Percentiles rank a stretch among this genome's conserved stretches.
Conservation (phyloP, 352 stramenopile genomes). For the Globisporangium nagaii region DNA sequence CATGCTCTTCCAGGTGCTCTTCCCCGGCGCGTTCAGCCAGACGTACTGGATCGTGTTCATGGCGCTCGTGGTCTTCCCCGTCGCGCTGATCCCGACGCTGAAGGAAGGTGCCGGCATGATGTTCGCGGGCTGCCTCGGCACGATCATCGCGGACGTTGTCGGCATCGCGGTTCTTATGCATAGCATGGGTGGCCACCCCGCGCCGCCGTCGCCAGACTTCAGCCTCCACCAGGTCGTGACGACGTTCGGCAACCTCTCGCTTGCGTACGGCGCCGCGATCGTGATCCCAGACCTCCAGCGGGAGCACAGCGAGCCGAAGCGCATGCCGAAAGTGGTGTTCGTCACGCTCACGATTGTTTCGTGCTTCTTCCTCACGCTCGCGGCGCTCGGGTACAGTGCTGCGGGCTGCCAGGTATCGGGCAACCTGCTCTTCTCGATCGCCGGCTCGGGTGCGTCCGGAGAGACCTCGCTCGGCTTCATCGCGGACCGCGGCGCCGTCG, state of each 20-base stretch:
- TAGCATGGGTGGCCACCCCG: constrained; percentile 28
- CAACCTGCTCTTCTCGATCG: constrained; percentile 51
- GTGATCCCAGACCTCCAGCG: constrained; percentile 42
- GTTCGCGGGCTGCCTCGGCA: constrained; percentile 33
- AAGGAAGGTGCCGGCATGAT: constrained; percentile 33
- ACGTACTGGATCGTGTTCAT: constrained; percentile 45
- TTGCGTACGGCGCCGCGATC: constrained; percentile 49
- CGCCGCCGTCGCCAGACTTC: constrained; percentile 23
- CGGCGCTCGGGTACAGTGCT: constrained; percentile 22
- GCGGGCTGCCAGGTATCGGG: constrained; percentile 39
- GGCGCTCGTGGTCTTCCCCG: constrained; percentile 24
- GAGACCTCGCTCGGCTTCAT: constrained; percentile 30
- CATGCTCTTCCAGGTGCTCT: constrained; percentile 39
- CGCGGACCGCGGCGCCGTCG: constrained; percentile 23
- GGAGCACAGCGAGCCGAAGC: constrained; percentile 35
- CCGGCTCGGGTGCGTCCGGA: constrained; percentile 11
- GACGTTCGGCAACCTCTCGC: constrained; percentile 41
- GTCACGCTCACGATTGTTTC: constrained; percentile 35
- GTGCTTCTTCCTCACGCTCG: constrained; percentile 33
- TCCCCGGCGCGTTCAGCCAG: constrained; percentile 40
- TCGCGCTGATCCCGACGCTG: constrained; percentile 35
- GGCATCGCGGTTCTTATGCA: constrained; percentile 26
- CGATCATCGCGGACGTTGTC: constrained; percentile 35
- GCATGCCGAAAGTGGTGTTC: constrained; percentile 42
- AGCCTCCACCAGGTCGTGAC: constrained; percentile 35